Percentiles rank a stretch among this genome's conserved stretches.
Evolutionary conservation across 2,329 filamentous ascomycete genomes (phyloP).

Genomic region (Fusarium decemcellulare): DNA sequence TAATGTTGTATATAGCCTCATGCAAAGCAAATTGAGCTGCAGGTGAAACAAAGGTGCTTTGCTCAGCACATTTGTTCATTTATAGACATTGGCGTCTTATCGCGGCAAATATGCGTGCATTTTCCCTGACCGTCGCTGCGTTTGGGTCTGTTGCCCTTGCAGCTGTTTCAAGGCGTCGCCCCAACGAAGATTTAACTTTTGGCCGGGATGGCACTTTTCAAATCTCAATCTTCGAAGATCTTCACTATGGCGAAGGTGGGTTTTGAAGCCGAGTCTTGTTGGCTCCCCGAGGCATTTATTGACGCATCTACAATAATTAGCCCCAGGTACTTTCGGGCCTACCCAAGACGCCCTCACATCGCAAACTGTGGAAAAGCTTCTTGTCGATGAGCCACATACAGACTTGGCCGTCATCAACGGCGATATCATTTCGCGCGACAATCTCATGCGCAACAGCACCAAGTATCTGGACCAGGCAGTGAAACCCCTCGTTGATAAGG

Average conservation of each 20-base stretch:
- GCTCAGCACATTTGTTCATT: background rate
- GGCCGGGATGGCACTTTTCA: constrained; percentile 63
- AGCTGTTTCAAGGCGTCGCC: background rate
- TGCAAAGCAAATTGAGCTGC: background rate
- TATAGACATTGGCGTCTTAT: background rate
- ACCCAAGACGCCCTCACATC: constrained; percentile 30
- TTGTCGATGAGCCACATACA: constrained; percentile 8
- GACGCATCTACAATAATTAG: background rate
- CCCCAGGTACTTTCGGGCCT: constrained; percentile 22
- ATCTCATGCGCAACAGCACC: constrained; percentile 66
- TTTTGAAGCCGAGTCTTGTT: background rate
- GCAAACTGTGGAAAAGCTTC: constrained; percentile 8
- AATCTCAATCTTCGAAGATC: constrained; percentile 75
- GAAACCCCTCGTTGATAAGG: constrained; percentile 66
- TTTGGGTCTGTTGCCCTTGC: constrained; percentile 5
- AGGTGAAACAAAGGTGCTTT: background rate
- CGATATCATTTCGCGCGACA: constrained; percentile 77
- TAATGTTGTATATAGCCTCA: background rate
- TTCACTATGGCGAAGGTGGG: constrained; percentile 79
- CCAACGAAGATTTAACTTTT: constrained; percentile 50
- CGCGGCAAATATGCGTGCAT: background rate
- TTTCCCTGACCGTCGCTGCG: background rate
- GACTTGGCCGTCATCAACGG: constrained; percentile 78
- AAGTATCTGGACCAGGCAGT: constrained; percentile 71
- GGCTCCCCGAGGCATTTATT: background rate